Percentiles rank a stretch among this genome's conserved stretches.
These are phyloP conservation scores for Aegilops longissima DNA, from an alignment of 176 grass and related monocot genomes.

Conservation along the genomic window DNA sequence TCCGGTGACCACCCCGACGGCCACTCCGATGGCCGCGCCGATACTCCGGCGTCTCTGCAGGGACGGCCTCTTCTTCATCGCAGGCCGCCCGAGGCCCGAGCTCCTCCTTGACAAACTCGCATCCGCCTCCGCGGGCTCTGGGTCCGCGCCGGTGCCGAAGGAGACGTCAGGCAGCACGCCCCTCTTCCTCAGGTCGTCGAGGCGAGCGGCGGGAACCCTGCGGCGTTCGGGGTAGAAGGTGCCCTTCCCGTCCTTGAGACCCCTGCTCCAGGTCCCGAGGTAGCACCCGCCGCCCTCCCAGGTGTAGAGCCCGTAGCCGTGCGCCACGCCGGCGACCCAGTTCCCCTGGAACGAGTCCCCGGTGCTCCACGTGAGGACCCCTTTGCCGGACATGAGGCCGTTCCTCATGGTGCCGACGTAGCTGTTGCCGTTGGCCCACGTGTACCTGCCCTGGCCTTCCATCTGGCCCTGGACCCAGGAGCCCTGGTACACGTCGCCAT, in stretches of 20 bases:
- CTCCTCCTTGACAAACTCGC: slow-evolving; percentile 30
- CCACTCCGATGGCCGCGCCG: slow-evolving; percentile 76
- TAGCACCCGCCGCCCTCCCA: slow-evolving; percentile 76
- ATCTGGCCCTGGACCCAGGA: slow-evolving; percentile 86
- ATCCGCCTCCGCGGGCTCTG: slow-evolving; percentile 14
- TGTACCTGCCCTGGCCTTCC: slow-evolving; percentile 85
- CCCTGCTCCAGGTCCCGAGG: slow-evolving; percentile 85
- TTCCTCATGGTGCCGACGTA: slow-evolving; percentile 81
- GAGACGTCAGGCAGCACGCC: slow-evolving; percentile 67
- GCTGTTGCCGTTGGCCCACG: slow-evolving; percentile 67
- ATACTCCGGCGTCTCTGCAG: slow-evolving; percentile 89
- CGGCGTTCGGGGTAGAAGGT: slow-evolving; percentile 75
- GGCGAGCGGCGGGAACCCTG: slow-evolving; percentile 49
- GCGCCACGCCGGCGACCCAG: slow-evolving; percentile 79
- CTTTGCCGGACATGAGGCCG: slow-evolving; percentile 82
- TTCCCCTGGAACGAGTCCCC: slow-evolving; percentile 89
- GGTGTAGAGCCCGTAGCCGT: slow-evolving; percentile 83
- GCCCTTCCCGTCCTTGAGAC: slow-evolving; percentile 91
- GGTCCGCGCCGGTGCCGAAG: slow-evolving; percentile 36
- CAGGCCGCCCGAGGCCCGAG: slow-evolving; percentile 31
- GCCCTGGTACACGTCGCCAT: slow-evolving; percentile 79
- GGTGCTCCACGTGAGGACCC: slow-evolving; percentile 78
- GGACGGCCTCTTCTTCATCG: slow-evolving; percentile 51
- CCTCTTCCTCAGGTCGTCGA: slow-evolving; percentile 69
- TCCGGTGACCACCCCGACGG: slow-evolving; percentile 66